Conservation (phyloP, 306 rosid genomes). For the Corylus heterophylla region DNA sequence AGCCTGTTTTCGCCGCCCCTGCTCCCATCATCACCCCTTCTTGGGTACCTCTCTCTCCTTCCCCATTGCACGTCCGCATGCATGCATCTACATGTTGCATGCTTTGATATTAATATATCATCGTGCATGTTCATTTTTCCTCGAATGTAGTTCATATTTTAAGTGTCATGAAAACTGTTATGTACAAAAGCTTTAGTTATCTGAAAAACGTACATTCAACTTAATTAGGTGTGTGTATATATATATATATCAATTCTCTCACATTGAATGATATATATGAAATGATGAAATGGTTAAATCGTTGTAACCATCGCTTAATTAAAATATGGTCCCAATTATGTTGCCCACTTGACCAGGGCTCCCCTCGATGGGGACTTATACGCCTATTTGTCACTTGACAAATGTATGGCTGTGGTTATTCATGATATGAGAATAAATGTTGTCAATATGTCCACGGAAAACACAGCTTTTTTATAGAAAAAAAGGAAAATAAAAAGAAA, state of each 20-base stretch:
- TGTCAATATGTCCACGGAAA: constrained; percentile 27
- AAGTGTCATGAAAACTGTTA: too few species aligned
- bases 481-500: background rate
- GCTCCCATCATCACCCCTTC: constrained; percentile 66
- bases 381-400: constrained; percentile 25
- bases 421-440: constrained; percentile 7
- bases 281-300: too few species aligned
- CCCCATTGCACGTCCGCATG: background rate
- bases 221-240: too few species aligned
- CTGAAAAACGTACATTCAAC: too few species aligned
- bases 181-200: too few species aligned
- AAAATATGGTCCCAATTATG: background rate
- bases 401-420: constrained; percentile 49
- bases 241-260: too few species aligned
- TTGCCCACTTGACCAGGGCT: background rate
- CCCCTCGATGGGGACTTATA: background rate
- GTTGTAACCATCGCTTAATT: too few species aligned
- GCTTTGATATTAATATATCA: too few species aligned
- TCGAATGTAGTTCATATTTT: too few species aligned
- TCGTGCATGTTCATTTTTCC: too few species aligned
- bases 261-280: too few species aligned
- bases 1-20: constrained; percentile 77
- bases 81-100: too few species aligned
- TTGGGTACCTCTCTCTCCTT: constrained; percentile 47
- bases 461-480: background rate